A percentile compares a stretch with the other conserved stretches of the same genome.
These are phyloP conservation scores for Calocybe indica DNA, from an alignment of 768 basidiomycete genomes.

Conservation along the genomic window DNA sequence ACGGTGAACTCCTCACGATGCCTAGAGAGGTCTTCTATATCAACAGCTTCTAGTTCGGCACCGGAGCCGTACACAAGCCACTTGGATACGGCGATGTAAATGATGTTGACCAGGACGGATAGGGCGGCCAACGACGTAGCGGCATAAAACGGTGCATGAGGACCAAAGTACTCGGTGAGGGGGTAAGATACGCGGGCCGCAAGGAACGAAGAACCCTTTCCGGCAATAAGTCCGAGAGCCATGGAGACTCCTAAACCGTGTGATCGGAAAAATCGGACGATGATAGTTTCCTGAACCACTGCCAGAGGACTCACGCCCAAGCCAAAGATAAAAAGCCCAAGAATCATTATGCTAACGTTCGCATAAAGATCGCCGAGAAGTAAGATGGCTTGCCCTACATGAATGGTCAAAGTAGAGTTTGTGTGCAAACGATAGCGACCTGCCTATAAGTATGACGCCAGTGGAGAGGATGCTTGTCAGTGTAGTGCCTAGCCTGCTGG, in stretches of 20 bases:
- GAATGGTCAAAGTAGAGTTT: not conserved
- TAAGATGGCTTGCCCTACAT: conserved; percentile 57
- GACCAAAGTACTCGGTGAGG: conserved; percentile 60
- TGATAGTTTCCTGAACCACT: conserved; percentile 81
- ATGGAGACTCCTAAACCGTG: conserved; percentile 73
- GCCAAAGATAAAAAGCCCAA: conserved; percentile 77
- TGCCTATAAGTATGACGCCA: conserved; percentile 60
- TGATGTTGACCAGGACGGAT: conserved; percentile 62
- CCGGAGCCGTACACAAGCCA: conserved; percentile 61
- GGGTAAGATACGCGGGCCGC: conserved; percentile 74
- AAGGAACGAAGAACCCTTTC: conserved; percentile 73
- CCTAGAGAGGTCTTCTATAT: conserved; percentile 50
- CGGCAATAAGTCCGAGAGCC: conserved; percentile 78
- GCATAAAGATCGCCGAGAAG: conserved; percentile 57
- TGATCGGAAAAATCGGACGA: conserved; percentile 74
- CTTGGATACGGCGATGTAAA: conserved; percentile 58
- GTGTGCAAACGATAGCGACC: conserved; percentile 1
- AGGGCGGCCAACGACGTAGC: conserved; percentile 57
- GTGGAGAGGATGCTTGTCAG: conserved; percentile 70
- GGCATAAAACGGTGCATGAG: conserved; percentile 70
- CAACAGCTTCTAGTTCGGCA: conserved; percentile 58
- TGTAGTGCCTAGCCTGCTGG: conserved; percentile 67
- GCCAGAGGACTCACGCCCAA: conserved; percentile 75
- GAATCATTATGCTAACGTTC: conserved; percentile 61
- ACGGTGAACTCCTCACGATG: conserved; percentile 36